Conservation (phyloP, 371 early-diverging fungal species). For the Apophysomyces variabilis region DNA sequence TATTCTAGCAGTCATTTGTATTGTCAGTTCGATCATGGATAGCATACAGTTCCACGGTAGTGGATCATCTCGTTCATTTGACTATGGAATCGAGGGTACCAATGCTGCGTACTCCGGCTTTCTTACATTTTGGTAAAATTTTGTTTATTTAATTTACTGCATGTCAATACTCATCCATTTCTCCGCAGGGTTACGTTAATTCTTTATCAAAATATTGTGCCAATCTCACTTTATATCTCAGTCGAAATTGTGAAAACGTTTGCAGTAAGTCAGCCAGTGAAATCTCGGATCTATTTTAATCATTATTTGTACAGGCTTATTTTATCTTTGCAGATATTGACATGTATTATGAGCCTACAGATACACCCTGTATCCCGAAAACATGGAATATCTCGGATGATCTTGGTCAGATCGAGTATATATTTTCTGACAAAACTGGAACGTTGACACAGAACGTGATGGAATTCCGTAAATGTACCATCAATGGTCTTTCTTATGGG, state of each 20-base stretch:
- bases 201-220: slow-evolving; percentile 61
- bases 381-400: slow-evolving; percentile 89
- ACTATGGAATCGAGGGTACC: slow-evolving; percentile 40
- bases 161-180: not conserved
- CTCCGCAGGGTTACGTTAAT: slow-evolving; percentile 46
- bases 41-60: slow-evolving; percentile 55
- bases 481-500: slow-evolving; percentile 83
- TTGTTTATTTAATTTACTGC: not conserved
- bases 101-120: slow-evolving; percentile 44
- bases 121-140: slow-evolving; percentile 49
- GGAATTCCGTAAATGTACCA: slow-evolving; percentile 80
- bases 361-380: slow-evolving; percentile 82
- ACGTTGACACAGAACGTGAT: slow-evolving; percentile 83
- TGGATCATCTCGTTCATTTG: slow-evolving; percentile 40
- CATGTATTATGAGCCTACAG: slow-evolving; percentile 81
- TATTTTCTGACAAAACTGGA: slow-evolving; percentile 95
- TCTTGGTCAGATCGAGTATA: slow-evolving; percentile 90
- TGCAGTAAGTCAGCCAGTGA: slow-evolving; percentile 31
- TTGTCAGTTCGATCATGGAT: slow-evolving; percentile 67
- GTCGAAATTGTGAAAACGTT: slow-evolving; percentile 88
- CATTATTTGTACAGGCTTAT: slow-evolving; percentile 60
- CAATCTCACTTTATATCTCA: slow-evolving; percentile 95
- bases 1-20: slow-evolving; percentile 56
- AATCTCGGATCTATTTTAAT: slow-evolving; percentile 8
- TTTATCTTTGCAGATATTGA: slow-evolving; percentile 85